Base-by-base conservation (phyloP, 2,329 filamentous ascomycete genomes). In the Orbilia blumenaviensis region DNA sequence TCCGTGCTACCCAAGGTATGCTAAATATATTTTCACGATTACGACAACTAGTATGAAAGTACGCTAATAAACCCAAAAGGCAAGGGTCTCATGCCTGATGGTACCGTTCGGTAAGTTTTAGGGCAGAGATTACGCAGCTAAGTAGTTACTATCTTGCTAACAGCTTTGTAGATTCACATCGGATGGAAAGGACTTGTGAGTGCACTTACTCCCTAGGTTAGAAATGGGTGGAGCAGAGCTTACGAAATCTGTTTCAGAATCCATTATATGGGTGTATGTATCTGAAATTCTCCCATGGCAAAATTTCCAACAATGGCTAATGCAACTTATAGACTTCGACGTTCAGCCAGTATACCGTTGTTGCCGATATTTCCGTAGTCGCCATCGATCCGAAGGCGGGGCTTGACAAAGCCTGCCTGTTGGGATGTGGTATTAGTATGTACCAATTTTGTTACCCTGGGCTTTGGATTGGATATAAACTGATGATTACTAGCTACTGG, bases 331-430 rank as follows among this genome's bases (percentile, higher is more conserved):
- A 75, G 71, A 97, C 93, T 68, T 97, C 94, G 38, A 99, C 95
- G 80, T 99, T 99, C 87, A 96, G 93, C 32, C 95, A 99, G 86
- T 99, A 96, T 86, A 98, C 95, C 71, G 95, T 99, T 79, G 93
- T 99, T 38, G 94, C 95, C 83, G 95, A 99, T 84, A 98, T 99
- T 85, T 97, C 94, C 56, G 95, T 97, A 71, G 95, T 99, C 27
- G 91, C 94, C 78, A 93, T 99, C 80, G 94, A 94, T 81, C 88
- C 89, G 76, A 90, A 96, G 81, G 95, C 95, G 12, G 92, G 93
- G 77, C 96, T 97, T 89, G 95, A 99, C 87, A 90, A 93, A 79
- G 96, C 94, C 61, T 99, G 95, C 84, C 86, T 99, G 84, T 89
- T 99, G 63, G 95, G 95, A 82, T 99, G 95, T 84, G 95, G 95